Conservation (phyloP, 306 rosid species). For the Datisca glomerata region DNA sequence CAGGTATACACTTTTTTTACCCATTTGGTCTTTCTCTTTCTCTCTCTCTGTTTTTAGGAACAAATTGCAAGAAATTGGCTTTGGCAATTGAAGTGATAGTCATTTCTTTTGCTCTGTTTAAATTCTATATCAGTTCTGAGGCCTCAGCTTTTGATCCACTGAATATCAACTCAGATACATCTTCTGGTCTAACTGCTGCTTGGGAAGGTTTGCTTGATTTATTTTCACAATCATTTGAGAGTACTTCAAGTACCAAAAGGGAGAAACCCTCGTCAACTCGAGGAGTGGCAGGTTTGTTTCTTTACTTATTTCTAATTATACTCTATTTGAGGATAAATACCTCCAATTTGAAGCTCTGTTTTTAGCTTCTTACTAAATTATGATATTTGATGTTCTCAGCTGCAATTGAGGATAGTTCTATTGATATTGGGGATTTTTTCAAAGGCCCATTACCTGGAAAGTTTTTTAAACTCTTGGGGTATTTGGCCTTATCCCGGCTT, state of each 20-base stretch:
- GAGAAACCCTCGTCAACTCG: conserved; percentile 57
- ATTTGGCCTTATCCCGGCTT: conserved; percentile 74
- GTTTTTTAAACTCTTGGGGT: conserved; percentile 80
- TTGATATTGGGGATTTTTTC: conserved; percentile 92
- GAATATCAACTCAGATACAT: conserved; percentile 48
- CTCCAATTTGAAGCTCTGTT: conserved; percentile 8
- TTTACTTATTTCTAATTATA: conserved; percentile 5
- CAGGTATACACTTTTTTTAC: conserved; percentile 23
- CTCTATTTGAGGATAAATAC: neutral
- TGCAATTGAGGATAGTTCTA: conserved; percentile 86
- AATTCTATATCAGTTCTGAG: conserved; percentile 32
- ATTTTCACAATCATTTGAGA: conserved; percentile 41
- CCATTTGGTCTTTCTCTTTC: neutral
- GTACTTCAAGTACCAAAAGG: conserved; percentile 55
- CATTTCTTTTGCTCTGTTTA: conserved; percentile 1
- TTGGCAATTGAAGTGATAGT: conserved; percentile 4
- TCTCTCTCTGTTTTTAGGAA: neutral
- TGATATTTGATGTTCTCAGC: conserved; percentile 43
- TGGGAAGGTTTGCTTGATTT: conserved; percentile 37
- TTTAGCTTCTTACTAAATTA: conserved; percentile 17
- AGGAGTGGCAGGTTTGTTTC: conserved; percentile 69
- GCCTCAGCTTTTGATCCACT: conserved; percentile 66
- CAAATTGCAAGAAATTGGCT: too few species aligned
- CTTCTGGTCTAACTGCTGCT: conserved; percentile 36
- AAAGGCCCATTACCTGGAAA: conserved; percentile 92